Base-by-base conservation (phyloP, 1,284 basidiomycete species). In the Cutaneotrichosporon sp. region DNA sequence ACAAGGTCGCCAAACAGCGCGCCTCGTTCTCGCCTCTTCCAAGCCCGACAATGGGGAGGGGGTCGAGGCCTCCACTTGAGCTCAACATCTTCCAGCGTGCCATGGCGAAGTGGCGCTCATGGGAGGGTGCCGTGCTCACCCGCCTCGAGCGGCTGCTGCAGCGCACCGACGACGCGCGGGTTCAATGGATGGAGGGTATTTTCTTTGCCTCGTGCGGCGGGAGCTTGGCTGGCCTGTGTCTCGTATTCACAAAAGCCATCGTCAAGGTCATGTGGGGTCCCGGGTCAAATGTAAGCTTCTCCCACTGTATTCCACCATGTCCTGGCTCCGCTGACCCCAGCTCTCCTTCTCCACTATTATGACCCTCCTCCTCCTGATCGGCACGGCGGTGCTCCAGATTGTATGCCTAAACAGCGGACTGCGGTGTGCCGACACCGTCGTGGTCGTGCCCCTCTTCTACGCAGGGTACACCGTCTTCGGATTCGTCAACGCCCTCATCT, bases 401-500 rank as follows among this genome's bases (percentile, higher is more conserved):
- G 82, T 91, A 39, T 93, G 89, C 68, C 79, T 96, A 32, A 93
- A 94, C 70, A 83, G 85, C 51, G 91, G 87, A 4, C 77, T 93
- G 19, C 84, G 84, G 64, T 74, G 71, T 51, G 73, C 74, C 17
- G 78, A 79, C 54, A 84, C 84, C 4, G 86, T 86, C 1, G 77
- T 87, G 2, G 83, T 86, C 20, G 85, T 87, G 0, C 85, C 86
- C 0, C 79, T 85, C 6, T 85, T 86, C 66, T 86, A 85, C 57
- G 85, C 72, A 2, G 64, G 85, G 4, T 85, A 85, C 65, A 84
- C 83, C 0, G 81, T 81, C 4, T 75, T 80, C 20, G 81, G 82
- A 58, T 96, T 96, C 72, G 86, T 97, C 71, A 96, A 96, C 65
- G 85, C 71, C n/a, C 85, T 90, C 46, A 94, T 97, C 69, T 91